Evolutionary conservation across 2,329 filamentous ascomycete genomes (phyloP), one percentile per base, ranked within the genome.

Genomic region (Neurospora sp.): DNA sequence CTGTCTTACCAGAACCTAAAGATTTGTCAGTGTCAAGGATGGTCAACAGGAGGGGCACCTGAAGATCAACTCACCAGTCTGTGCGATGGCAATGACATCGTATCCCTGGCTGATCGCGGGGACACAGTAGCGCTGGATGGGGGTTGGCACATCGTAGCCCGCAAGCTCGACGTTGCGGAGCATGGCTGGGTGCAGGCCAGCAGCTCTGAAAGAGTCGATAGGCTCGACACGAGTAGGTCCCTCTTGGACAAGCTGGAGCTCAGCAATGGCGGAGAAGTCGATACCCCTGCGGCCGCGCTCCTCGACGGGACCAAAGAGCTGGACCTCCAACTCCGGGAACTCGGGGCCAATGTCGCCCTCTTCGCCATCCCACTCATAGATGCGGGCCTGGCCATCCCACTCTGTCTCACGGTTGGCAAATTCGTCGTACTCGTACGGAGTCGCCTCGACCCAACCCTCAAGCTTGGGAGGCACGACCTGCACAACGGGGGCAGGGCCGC

Each of bases 1-100:
- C 95, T 0, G 96, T 99, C 84, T 99, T 99, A 68, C 96, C 96
- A 36, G 95, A 98, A 23, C 96, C 95, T 97, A 68, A 67, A 68
- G 38, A 28, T 40, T 66, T 72, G 46, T 39, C 36, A 68, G 28
- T 11, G 62, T 70, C 13, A 58, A 70, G 5, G 69, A 66, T 10
- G 13, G 68, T n/a, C 13, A 36, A 23, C 17, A 66, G 62, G 62
- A 10, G 11, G 28, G 52, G 15, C 5, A 42, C 58, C 23, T 66
- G 52, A 15, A 19, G 13, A 68, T 5, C 36, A n/a, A 81, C 87
- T 79, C 83, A 96, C 95, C 95, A 67, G 96, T 99, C 81, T 98
- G 95, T 9, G 96, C 93, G 76, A 96, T 89, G 2, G 90, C 94
- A 74, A 98, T 92, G 38, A 98, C 84, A 79, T 99, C 96, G 74